A percentile compares a stretch with the other conserved stretches of the same genome.
phyloP scores from a whole-genome alignment of 345 rosid species.

The Murraya koenigii region DNA sequence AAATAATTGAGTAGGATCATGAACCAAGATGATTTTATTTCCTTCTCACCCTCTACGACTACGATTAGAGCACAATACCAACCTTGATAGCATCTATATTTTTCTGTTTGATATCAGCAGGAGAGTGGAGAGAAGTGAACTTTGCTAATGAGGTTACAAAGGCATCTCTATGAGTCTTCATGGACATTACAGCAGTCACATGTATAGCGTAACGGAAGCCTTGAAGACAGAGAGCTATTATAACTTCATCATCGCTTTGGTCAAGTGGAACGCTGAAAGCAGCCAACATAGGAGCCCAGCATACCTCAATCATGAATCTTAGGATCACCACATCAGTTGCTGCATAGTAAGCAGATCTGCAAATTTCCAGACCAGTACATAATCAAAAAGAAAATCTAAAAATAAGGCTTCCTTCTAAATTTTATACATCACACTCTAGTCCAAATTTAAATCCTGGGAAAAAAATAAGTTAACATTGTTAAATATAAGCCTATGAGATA shows the following conservation, averaged over 20 bases:
- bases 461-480: background rate
- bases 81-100: slow-evolving; percentile 95
- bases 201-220: slow-evolving; percentile 93
- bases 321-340: slow-evolving; percentile 98
- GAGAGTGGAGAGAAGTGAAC: slow-evolving; percentile 98
- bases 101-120: slow-evolving; percentile 94
- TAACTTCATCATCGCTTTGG: slow-evolving; percentile 90
- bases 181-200: slow-evolving; percentile 97
- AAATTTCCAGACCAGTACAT: slow-evolving; percentile 32
- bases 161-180: slow-evolving; percentile 99
- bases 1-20: background rate
- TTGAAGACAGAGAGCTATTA: slow-evolving; percentile 86
- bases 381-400: slow-evolving; percentile 21
- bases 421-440: background rate
- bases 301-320: slow-evolving; percentile 97
- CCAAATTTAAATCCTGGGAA: background rate
- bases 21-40: background rate
- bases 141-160: slow-evolving; percentile 98
- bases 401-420: background rate
- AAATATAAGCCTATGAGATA: background rate
- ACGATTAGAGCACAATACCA: slow-evolving; percentile 14
- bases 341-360: slow-evolving; percentile 98
- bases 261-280: slow-evolving; percentile 99
- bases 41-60: background rate
- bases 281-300: slow-evolving; percentile 99